These are phyloP conservation scores for Termitomyces sp. DNA, from an alignment of 768 basidiomycete genomes.

Conservation along the genomic window DNA sequence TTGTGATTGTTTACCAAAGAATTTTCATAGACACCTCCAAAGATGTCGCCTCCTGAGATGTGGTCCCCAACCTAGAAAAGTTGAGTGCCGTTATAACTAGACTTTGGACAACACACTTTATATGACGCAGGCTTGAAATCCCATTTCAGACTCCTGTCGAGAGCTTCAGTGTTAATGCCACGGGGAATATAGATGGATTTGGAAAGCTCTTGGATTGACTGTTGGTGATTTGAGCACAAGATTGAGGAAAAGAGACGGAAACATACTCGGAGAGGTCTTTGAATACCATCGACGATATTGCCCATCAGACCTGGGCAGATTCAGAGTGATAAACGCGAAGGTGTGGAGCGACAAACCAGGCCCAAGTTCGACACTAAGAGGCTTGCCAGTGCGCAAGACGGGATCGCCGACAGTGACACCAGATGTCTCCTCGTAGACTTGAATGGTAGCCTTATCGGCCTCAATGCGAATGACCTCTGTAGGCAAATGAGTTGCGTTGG, in stretches of 20 bases:
- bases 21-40: conserved; percentile 94
- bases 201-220: conserved; percentile 93
- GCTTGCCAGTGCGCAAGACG: conserved; percentile 95
- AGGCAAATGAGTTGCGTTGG: conserved; percentile 1
- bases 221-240: conserved; percentile 11
- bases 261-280: conserved; percentile 82
- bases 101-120: conserved; percentile 43
- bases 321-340: neutral
- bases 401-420: conserved; percentile 99
- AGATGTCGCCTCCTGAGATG: conserved; percentile 95
- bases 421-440: conserved; percentile 99
- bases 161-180: conserved; percentile 95
- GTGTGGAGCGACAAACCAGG: conserved; percentile 57
- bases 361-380: conserved; percentile 94
- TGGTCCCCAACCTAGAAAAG: conserved; percentile 82
- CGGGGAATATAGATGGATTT: conserved; percentile 99
- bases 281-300: conserved; percentile 99
- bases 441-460: conserved; percentile 95
- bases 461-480: conserved; percentile 99
- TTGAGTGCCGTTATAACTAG: conserved; percentile 6
- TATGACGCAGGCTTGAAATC: conserved; percentile 85
- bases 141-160: conserved; percentile 87
- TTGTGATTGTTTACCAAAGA: conserved; percentile 96
- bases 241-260: neutral
- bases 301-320: conserved; percentile 78